A percentile compares a stretch with the other conserved stretches of the same genome.
These are phyloP conservation scores for Plasmopara muralis DNA, from an alignment of 352 stramenopile genomes.

Conservation along the genomic window DNA sequence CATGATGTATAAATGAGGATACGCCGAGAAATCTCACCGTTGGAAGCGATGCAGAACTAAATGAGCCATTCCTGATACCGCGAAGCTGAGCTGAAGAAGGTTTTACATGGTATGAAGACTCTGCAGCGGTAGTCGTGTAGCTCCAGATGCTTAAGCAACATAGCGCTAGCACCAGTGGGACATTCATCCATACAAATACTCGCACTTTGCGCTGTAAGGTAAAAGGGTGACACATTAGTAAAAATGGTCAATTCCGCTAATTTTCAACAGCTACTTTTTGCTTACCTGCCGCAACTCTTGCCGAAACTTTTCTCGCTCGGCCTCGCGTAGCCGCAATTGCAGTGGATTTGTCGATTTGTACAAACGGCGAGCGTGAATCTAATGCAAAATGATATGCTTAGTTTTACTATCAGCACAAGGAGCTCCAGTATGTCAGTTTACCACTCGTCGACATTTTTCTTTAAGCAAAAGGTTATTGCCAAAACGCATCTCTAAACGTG, in stretches of 20 bases:
- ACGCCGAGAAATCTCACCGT: conserved; percentile 26
- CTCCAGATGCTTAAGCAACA: conserved; percentile 36
- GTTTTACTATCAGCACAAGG: background rate
- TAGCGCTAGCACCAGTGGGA: conserved; percentile 27
- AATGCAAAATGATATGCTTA: background rate
- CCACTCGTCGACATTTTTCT: conserved; percentile 38
- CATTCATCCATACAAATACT: conserved; percentile 28
- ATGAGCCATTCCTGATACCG: conserved; percentile 4
- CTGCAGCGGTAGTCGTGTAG: conserved; percentile 12
- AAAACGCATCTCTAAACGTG: conserved; percentile 15
- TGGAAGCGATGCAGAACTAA: conserved; percentile 1
- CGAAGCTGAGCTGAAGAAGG: conserved; percentile 13
- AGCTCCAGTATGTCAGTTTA: conserved; percentile 3
- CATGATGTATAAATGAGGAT: background rate
- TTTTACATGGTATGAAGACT: conserved; percentile 4
- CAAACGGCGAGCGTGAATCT: conserved; percentile 39
- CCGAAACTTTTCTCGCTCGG: conserved; percentile 32
- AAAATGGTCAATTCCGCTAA: no score
- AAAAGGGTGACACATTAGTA: background rate
- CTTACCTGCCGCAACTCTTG: conserved; percentile 31
- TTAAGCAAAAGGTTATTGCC: conserved; percentile 13
- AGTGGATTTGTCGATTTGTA: conserved; percentile 46
- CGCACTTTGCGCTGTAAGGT: conserved; percentile 29
- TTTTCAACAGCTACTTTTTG: background rate
- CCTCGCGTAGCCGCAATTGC: conserved; percentile 36